These are phyloP conservation scores for Syzygium oleosum DNA, from an alignment of 345 rosid species.

Conservation along the genomic window DNA sequence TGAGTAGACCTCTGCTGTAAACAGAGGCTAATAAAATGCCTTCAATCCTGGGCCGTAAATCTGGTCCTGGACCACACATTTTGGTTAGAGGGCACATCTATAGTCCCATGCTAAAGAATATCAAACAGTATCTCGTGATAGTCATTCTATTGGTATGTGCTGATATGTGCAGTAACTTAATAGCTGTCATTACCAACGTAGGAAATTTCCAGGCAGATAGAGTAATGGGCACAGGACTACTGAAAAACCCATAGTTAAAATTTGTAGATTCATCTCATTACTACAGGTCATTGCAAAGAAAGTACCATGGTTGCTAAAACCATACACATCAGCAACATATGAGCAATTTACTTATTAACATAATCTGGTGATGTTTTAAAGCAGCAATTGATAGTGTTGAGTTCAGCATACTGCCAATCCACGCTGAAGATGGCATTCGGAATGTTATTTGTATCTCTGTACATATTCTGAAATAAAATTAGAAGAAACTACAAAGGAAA, in stretches of 20 bases:
- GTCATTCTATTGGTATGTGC: neutral
- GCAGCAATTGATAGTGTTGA: neutral
- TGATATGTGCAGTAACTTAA: neutral
- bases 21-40: neutral
- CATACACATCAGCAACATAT: neutral
- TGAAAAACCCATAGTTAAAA: neutral
- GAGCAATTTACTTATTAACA: neutral
- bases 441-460: neutral
- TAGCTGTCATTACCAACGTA: neutral
- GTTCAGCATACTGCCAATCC: neutral
- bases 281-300: neutral
- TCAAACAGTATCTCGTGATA: neutral
- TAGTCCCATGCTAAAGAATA: neutral
- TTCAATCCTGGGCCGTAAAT: neutral
- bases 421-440: neutral
- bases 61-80: neutral
- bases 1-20: conserved; percentile 27
- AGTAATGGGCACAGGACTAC: neutral
- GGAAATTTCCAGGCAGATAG: neutral
- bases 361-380: neutral
- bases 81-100: neutral
- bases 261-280: neutral
- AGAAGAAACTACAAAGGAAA: neutral
- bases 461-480: neutral
- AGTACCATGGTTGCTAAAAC: neutral